Conservation (phyloP, 495 filamentous ascomycete species). For the Podospora sp. region DNA sequence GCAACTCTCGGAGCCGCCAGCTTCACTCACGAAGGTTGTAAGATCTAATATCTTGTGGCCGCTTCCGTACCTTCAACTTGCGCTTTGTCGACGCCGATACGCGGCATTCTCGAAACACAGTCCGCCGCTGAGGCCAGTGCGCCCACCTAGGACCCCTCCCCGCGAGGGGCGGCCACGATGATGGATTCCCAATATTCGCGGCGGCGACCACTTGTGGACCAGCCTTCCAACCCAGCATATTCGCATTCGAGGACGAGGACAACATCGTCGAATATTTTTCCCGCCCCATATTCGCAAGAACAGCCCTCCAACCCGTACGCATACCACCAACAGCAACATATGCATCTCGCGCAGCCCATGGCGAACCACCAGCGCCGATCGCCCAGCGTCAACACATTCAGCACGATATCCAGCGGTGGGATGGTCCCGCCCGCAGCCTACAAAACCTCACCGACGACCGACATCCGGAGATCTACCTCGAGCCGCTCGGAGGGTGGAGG, state of each 20-base stretch:
- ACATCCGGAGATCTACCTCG: constrained; percentile 74
- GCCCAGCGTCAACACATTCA: constrained; percentile 75
- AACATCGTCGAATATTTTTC: constrained; percentile 62
- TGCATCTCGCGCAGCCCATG: constrained; percentile 43
- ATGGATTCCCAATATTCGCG: constrained; percentile 33
- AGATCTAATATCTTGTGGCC: not conserved
- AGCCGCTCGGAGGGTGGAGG: constrained; percentile 67
- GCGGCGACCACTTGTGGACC: constrained; percentile 40
- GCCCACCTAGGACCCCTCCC: constrained; percentile 14
- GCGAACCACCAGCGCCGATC: constrained; percentile 60
- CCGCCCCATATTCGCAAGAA: constrained; percentile 34
- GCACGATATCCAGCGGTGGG: constrained; percentile 61
- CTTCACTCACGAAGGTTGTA: not conserved
- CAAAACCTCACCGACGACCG: constrained; percentile 55
- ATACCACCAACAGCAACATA: constrained; percentile 33
- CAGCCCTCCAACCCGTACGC: constrained; percentile 12
- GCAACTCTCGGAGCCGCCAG: constrained; percentile 2
- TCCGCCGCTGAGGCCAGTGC: not conserved
- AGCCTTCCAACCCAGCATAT: constrained; percentile 37
- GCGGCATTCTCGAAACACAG: not conserved
- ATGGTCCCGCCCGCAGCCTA: constrained; percentile 48
- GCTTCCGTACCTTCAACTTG: not conserved
- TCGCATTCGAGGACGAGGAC: constrained; percentile 59
- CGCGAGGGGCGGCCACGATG: constrained; percentile 28
- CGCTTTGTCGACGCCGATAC: not conserved